A percentile compares a stretch with the other conserved stretches of the same genome.
phyloP scores from a whole-genome alignment of 1,284 basidiomycete genomes.

The Heimioporus retisporus region DNA sequence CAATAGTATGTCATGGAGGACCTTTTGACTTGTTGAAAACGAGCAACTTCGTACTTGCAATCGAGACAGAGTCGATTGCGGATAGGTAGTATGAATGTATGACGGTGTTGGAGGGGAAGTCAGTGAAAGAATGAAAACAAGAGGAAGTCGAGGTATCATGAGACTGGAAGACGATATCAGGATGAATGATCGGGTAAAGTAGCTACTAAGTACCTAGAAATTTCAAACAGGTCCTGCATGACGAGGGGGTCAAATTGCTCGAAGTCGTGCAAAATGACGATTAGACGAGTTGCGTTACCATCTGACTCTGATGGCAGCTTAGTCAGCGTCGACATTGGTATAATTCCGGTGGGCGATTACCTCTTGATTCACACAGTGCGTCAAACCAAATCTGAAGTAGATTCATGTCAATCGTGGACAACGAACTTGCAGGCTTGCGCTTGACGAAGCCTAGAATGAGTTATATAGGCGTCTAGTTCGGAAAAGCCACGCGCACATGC shows the following conservation, averaged over 20 bases:
- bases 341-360: constrained; percentile 33
- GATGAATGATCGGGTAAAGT: constrained; percentile 2
- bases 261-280: constrained; percentile 73
- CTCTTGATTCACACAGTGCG: constrained; percentile 47
- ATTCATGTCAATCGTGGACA: constrained; percentile 70
- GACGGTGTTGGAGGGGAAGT: constrained; percentile 66
- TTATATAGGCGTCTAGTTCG: constrained; percentile 19
- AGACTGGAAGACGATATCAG: constrained; percentile 38
- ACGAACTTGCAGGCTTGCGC: constrained; percentile 57
- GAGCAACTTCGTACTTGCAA: constrained; percentile 63
- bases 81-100: constrained; percentile 67
- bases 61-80: constrained; percentile 65
- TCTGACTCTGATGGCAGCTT: constrained; percentile 26
- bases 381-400: constrained; percentile 68
- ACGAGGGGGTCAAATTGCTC: constrained; percentile 71
- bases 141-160: constrained; percentile 60
- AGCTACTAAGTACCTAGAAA: constrained; percentile 63
- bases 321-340: constrained; percentile 19
- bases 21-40: constrained; percentile 56
- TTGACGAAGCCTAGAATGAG: constrained; percentile 40
- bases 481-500: constrained; percentile 31
- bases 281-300: constrained; percentile 46
- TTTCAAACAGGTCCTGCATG: constrained; percentile 73
- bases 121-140: constrained; percentile 69
- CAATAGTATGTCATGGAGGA: constrained; percentile 62